These are phyloP conservation scores for Coemansia sp. DNA, from an alignment of 192 early-diverging fungal species.

Conservation along the genomic window DNA sequence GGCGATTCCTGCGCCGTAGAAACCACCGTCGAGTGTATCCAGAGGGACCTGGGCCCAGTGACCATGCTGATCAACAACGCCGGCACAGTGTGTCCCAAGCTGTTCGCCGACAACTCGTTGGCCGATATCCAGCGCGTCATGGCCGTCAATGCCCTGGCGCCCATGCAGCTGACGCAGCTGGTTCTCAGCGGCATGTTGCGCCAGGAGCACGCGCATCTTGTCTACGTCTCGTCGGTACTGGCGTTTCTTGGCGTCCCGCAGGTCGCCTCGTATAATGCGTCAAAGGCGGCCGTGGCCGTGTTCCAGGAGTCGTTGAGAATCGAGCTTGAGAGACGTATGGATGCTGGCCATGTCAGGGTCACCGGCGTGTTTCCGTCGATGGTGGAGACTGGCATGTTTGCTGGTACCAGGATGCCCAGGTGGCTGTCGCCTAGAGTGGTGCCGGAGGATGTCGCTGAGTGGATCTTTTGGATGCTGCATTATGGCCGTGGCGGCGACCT, in stretches of 20 bases:
- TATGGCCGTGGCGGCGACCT: slow-evolving; percentile 49
- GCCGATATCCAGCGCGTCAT: slow-evolving; percentile 61
- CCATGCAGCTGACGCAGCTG: slow-evolving; percentile 63
- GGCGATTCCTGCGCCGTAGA: slow-evolving; percentile 16
- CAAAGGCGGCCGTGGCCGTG: slow-evolving; percentile 67
- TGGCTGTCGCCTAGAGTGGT: slow-evolving; percentile 65
- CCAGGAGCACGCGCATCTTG: slow-evolving; percentile 68
- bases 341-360: slow-evolving; percentile 56
- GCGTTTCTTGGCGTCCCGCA: slow-evolving; percentile 52
- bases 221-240: slow-evolving; percentile 47
- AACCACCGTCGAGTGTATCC: slow-evolving; percentile 14
- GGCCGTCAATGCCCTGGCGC: slow-evolving; percentile 68
- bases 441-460: slow-evolving; percentile 55
- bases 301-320: slow-evolving; percentile 76
- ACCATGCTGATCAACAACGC: slow-evolving; percentile 84
- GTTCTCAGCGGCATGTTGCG: slow-evolving; percentile 72
- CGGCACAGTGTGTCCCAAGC: slow-evolving; percentile 62
- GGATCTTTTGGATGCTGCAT: slow-evolving; percentile 61
- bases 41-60: slow-evolving; percentile 58
- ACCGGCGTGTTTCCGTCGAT: slow-evolving; percentile 68
- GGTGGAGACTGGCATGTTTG: slow-evolving; percentile 72
- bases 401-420: slow-evolving; percentile 56
- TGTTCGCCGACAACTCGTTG: slow-evolving; percentile 57
- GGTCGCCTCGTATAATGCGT: slow-evolving; percentile 71
- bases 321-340: slow-evolving; percentile 62